These are phyloP conservation scores for Veloboletus limbatus DNA, from an alignment of 1,284 basidiomycete genomes.

Conservation along the genomic window DNA sequence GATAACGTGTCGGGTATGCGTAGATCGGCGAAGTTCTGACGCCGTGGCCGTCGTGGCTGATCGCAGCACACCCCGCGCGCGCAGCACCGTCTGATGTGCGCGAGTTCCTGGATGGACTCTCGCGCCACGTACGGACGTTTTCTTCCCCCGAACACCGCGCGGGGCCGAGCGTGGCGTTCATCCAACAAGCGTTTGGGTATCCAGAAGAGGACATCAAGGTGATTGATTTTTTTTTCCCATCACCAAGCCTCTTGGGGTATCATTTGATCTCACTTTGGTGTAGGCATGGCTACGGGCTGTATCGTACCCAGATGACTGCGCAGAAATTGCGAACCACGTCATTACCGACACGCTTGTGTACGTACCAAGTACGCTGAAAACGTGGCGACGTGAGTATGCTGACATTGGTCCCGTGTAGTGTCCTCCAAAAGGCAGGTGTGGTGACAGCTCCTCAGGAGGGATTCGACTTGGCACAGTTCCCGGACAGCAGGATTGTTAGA, in stretches of 20 bases:
- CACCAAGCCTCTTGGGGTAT: too few relatives aligned
- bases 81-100: slow-evolving; percentile 50
- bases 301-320: slow-evolving; percentile 67
- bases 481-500: slow-evolving; percentile 15
- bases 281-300: slow-evolving; percentile 83
- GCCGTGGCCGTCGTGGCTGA: slow-evolving; percentile 96
- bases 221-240: not conserved
- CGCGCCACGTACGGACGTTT: slow-evolving; percentile 66
- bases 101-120: slow-evolving; percentile 65
- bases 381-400: not conserved
- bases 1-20: not conserved
- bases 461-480: slow-evolving; percentile 18
- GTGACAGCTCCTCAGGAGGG: slow-evolving; percentile 17
- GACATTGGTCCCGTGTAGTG: slow-evolving; percentile 12
- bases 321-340: slow-evolving; percentile 59
- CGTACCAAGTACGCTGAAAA: slow-evolving; percentile 21
- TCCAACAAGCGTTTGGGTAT: slow-evolving; percentile 79
- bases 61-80: slow-evolving; percentile 77
- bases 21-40: slow-evolving; percentile 87
- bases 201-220: slow-evolving; percentile 74
- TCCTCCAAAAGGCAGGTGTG: slow-evolving; percentile 29
- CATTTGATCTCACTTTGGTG: too few relatives aligned
- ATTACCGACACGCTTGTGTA: slow-evolving; percentile 70
- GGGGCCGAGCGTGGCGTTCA: slow-evolving; percentile 67
- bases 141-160: slow-evolving; percentile 61